phyloP scores from a whole-genome alignment of 2,329 filamentous ascomycete species.

The Fusarium pseudocircinatum region DNA sequence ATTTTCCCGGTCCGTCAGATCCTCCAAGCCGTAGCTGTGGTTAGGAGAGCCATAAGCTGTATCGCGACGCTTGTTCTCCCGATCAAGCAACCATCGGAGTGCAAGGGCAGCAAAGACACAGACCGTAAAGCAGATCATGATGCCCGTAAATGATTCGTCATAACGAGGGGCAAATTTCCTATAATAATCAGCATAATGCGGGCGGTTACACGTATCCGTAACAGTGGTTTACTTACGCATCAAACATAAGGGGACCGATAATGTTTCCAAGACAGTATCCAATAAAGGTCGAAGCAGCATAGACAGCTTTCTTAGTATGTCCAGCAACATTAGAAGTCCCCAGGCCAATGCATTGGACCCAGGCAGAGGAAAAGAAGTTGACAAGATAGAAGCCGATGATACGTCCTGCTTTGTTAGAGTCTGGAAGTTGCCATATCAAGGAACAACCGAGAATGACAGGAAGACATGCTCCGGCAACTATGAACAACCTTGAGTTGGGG shows the following conservation, averaged over 20 bases:
- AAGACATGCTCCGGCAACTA: background rate
- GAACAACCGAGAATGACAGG: background rate
- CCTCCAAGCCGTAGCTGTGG: too few species aligned
- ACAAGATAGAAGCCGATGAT: background rate
- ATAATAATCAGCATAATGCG: background rate
- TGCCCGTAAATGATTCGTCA: too few species aligned
- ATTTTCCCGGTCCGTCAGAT: too few species aligned
- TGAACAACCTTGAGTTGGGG: background rate
- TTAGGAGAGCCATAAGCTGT: too few species aligned
- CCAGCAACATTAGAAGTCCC: background rate
- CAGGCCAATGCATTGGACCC: background rate
- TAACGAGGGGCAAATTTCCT: background rate
- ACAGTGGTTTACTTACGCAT: background rate
- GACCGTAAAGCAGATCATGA: too few species aligned
- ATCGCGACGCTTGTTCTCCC: too few species aligned
- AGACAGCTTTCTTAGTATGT: background rate
- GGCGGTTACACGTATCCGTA: accelerated
- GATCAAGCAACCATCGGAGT: too few species aligned
- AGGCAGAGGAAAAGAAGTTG: background rate
- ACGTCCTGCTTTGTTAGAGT: background rate
- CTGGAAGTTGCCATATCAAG: background rate
- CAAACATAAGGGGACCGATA: background rate
- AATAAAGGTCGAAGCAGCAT: background rate
- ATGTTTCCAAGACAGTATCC: background rate
- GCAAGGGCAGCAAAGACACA: too few species aligned